Evolutionary conservation across 495 filamentous ascomycete species (phyloP).

Genomic region (Tricharina praecox): DNA sequence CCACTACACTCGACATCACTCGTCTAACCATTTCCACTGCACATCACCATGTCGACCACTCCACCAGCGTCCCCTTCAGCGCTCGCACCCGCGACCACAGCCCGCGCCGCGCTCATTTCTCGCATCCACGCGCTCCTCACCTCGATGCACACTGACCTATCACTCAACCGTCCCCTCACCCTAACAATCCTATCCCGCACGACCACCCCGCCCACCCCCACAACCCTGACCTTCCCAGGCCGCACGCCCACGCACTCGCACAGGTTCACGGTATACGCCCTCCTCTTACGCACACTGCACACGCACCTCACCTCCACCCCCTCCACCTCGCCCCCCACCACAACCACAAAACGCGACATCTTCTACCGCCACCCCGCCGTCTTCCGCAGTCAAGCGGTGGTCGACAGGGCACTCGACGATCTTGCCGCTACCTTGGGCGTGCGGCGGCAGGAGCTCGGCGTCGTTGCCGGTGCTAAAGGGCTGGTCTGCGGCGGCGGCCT

Average conservation of each 20-base stretch:
- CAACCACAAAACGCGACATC: slow-evolving; percentile 44
- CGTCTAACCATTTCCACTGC: too few species aligned
- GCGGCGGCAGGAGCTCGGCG: slow-evolving; percentile 43
- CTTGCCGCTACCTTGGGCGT: slow-evolving; percentile 61
- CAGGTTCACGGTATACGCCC: background rate
- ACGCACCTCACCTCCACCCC: background rate
- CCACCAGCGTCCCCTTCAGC: too few species aligned
- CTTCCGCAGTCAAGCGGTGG: slow-evolving; percentile 57
- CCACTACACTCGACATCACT: too few species aligned
- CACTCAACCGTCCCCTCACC: background rate
- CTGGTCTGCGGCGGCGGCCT: slow-evolving; percentile 37
- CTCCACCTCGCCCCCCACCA: too few species aligned
- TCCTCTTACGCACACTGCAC: background rate
- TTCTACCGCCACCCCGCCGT: slow-evolving; percentile 74
- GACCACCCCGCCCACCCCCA: background rate
- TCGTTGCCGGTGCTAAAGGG: slow-evolving; percentile 62
- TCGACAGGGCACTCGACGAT: slow-evolving; percentile 68
- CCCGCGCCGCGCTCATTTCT: too few species aligned
- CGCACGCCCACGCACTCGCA: background rate
- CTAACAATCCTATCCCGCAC: background rate
- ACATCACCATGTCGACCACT: too few species aligned
- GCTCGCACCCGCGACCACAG: too few species aligned
- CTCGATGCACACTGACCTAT: background rate
- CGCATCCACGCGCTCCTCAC: background rate
- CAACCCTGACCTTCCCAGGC: background rate